Percentiles rank a stretch among this genome's conserved stretches.
Evolutionary conservation across 2,329 filamentous ascomycete species (phyloP).

Genomic region (Trichoderma sp.): DNA sequence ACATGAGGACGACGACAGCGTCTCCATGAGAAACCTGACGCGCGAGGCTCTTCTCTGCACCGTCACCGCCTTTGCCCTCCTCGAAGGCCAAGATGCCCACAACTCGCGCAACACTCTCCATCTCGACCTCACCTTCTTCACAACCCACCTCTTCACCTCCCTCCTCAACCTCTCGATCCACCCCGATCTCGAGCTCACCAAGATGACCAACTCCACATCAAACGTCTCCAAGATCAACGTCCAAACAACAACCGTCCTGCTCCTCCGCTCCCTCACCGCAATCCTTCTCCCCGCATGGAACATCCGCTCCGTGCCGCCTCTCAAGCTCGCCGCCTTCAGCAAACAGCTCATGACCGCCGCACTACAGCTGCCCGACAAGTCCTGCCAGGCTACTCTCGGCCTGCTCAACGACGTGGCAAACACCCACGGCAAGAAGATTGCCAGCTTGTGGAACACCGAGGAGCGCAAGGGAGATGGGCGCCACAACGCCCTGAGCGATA

Average conservation of each 20-base stretch:
- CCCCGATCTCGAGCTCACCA: conserved; percentile 80
- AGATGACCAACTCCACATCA: conserved; percentile 41
- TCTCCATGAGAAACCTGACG: conserved; percentile 65
- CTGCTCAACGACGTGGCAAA: conserved; percentile 77
- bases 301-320: conserved; percentile 73
- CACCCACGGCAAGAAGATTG: conserved; percentile 79
- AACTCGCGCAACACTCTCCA: conserved; percentile 79
- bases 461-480: conserved; percentile 89
- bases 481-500: conserved; percentile 71
- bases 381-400: conserved; percentile 74
- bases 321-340: conserved; percentile 85
- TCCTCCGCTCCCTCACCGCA: conserved; percentile 82
- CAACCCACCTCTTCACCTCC: conserved; percentile 86
- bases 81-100: conserved; percentile 89
- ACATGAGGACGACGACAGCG: conserved; percentile 41
- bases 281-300: conserved; percentile 76
- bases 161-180: conserved; percentile 78
- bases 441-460: conserved; percentile 90
- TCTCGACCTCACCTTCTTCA: conserved; percentile 94
- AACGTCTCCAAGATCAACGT: conserved; percentile 76
- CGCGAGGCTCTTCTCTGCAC: conserved; percentile 91
- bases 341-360: conserved; percentile 85
- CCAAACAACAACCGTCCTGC: conserved; percentile 88
- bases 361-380: conserved; percentile 89
- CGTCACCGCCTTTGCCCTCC: conserved; percentile 92